Evolutionary conservation across 441 rosid species (phyloP).

Genomic region (Jatropha podagrica): DNA sequence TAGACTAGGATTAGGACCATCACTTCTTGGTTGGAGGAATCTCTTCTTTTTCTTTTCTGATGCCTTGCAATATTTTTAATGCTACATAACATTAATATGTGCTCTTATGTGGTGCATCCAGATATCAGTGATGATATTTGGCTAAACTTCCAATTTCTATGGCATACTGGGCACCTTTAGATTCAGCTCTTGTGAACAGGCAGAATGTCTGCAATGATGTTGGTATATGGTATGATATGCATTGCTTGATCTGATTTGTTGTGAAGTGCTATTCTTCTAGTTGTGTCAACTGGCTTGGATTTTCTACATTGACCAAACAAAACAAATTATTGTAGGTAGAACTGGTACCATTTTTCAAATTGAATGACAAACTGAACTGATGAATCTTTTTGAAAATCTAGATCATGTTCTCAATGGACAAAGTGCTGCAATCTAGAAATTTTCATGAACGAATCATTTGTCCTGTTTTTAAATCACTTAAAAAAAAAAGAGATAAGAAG

Average conservation of each 20-base stretch:
- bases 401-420: not conserved
- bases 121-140: conserved; percentile 14
- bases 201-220: not conserved
- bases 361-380: not conserved
- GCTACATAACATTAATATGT: not conserved
- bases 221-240: not conserved
- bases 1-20: not conserved
- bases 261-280: not conserved
- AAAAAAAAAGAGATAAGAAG: not conserved
- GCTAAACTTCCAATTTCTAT: conserved; percentile 4
- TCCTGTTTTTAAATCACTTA: not conserved
- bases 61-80: not conserved
- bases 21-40: not conserved
- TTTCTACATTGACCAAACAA: not conserved
- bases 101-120: conserved; percentile 6
- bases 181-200: not conserved
- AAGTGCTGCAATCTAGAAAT: not conserved
- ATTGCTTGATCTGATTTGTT: not conserved
- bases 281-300: not conserved
- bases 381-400: not conserved
- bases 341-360: not conserved
- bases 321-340: not conserved
- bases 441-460: not conserved
- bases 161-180: not conserved
- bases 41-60: not conserved